phyloP scores from a whole-genome alignment of 208 protist genomes.

The Angomonas ambiguus region DNA sequence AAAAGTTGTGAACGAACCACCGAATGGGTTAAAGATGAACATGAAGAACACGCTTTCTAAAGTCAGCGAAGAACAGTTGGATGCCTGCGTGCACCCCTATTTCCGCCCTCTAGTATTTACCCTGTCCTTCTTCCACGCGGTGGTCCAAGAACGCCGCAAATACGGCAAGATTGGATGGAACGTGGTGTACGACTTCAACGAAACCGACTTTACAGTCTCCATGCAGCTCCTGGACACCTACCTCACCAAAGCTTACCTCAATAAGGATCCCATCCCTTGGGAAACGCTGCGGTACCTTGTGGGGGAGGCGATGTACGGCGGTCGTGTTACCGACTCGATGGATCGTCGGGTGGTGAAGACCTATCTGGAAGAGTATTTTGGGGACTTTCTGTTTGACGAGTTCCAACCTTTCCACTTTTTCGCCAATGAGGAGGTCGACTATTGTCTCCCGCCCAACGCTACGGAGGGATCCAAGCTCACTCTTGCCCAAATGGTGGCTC shows the following conservation, averaged over 20 bases:
- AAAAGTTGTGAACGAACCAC: slow-evolving; percentile 99
- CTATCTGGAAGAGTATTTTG: slow-evolving; percentile 99
- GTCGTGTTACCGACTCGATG: slow-evolving; percentile 97
- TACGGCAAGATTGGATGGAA: slow-evolving; percentile 99
- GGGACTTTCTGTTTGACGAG: slow-evolving; percentile 99
- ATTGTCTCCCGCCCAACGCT: slow-evolving; percentile 86
- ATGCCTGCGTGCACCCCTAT: slow-evolving; percentile 92
- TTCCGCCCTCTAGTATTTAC: slow-evolving; percentile 98
- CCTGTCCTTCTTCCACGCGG: slow-evolving; percentile 98
- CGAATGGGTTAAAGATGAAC: slow-evolving; percentile 98
- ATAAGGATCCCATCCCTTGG: slow-evolving; percentile 96
- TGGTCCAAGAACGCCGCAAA: slow-evolving; percentile 97
- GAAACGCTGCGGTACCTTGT: slow-evolving; percentile 98
- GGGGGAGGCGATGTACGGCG: slow-evolving; percentile 99
- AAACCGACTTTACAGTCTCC: slow-evolving; percentile 98
- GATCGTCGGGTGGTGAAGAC: slow-evolving; percentile 97
- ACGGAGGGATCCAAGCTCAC: slow-evolving; percentile 66
- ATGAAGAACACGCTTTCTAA: slow-evolving; percentile 97
- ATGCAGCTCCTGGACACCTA: slow-evolving; percentile 96
- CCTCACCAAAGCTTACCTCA: slow-evolving; percentile 94
- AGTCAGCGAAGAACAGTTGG: slow-evolving; percentile 94
- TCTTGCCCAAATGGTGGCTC: slow-evolving; percentile 81
- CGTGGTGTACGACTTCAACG: slow-evolving; percentile 99
- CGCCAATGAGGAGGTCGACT: slow-evolving; percentile 81
- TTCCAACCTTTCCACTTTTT: slow-evolving; percentile 99